Conservation (phyloP, 805 yeast genomes). For the Sungouiella blattae region DNA sequence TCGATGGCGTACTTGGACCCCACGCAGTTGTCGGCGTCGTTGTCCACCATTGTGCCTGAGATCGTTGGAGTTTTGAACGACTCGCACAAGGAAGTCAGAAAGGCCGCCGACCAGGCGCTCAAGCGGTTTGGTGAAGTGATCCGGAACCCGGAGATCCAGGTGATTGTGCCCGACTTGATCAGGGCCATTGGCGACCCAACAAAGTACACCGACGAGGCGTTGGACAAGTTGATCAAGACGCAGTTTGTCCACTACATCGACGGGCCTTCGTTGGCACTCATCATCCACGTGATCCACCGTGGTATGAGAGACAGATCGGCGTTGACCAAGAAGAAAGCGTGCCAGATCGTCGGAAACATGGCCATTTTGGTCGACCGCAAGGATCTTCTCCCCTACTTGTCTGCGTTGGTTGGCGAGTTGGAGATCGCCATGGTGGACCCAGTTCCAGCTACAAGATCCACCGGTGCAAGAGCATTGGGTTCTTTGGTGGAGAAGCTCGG, state of each 20-base stretch:
- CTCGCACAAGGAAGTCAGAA: conserved; percentile 94
- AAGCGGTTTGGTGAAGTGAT: conserved; percentile 95
- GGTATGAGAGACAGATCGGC: conserved; percentile 97
- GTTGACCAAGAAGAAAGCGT: conserved; percentile 83
- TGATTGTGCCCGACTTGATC: conserved; percentile 79
- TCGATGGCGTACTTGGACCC: conserved; percentile 98
- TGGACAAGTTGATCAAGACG: conserved; percentile 81
- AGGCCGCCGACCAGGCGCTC: conserved; percentile 86
- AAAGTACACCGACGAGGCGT: conserved; percentile 78
- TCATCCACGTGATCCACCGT: conserved; percentile 90
- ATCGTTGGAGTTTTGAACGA: conserved; percentile 93
- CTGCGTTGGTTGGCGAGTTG: conserved; percentile 72
- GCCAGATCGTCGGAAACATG: conserved; percentile 99
- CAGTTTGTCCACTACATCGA: conserved; percentile 97
- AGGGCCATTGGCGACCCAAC: conserved; percentile 97
- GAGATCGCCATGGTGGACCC: conserved; percentile 98
- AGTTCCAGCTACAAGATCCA: conserved; percentile 93
- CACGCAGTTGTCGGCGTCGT: conserved; percentile 81
- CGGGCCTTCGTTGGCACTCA: conserved; percentile 94
- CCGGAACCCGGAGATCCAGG: conserved; percentile 93
- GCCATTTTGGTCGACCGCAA: conserved; percentile 87
- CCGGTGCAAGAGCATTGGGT: conserved; percentile 96
- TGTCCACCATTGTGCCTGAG: conserved; percentile 90
- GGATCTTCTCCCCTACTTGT: conserved; percentile 82
- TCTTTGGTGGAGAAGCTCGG: conserved; percentile 94